These are phyloP conservation scores for Luffa acutangula DNA, from an alignment of 306 rosid species.

Conservation along the genomic window DNA sequence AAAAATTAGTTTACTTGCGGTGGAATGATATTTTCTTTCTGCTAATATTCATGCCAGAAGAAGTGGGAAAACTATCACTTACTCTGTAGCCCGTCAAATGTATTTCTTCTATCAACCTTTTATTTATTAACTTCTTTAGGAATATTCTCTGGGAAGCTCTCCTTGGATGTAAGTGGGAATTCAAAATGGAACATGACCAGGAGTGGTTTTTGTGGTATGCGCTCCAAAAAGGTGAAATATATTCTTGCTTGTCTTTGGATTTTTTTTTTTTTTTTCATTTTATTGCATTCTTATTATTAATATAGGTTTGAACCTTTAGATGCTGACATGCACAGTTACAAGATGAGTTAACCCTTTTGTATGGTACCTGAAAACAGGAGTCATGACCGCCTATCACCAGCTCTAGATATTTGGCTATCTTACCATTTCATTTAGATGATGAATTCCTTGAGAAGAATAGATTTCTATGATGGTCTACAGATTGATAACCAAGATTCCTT, in stretches of 20 bases:
- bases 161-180: constrained; percentile 48
- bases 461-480: background rate
- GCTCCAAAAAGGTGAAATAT: constrained; percentile 61
- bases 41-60: background rate
- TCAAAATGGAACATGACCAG: constrained; percentile 60
- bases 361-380: background rate
- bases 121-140: constrained; percentile 26
- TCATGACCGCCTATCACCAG: background rate
- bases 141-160: constrained; percentile 75
- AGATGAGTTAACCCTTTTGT: background rate
- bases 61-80: background rate
- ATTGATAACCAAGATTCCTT: background rate
- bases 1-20: background rate
- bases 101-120: background rate
- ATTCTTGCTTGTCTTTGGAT: constrained; percentile 1
- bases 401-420: background rate
- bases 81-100: background rate
- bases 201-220: constrained; percentile 93
- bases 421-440: background rate
- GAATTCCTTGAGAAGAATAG: background rate
- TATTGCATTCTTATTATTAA: background rate
- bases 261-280: background rate
- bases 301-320: background rate
- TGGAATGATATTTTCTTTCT: background rate
- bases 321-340: background rate